These are phyloP conservation scores for Crithidia acanthocephali DNA, from an alignment of 208 protist genomes.

Conservation along the genomic window DNA sequence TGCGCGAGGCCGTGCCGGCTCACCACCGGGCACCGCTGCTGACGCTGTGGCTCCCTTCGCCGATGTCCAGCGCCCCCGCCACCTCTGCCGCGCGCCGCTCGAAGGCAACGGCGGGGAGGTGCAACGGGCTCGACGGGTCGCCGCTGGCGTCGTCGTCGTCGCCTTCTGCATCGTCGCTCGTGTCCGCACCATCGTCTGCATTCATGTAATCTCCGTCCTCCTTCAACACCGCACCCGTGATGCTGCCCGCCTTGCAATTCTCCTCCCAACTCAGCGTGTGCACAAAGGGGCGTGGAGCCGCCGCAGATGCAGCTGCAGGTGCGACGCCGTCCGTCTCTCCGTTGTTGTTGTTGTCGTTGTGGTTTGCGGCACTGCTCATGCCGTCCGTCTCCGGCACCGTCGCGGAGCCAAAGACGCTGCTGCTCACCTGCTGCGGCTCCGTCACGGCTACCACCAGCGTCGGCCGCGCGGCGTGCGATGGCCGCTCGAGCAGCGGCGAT, in stretches of 20 bases:
- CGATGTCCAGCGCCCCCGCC: conserved; percentile 21
- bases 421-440: background rate
- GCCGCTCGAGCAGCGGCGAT: background rate
- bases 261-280: background rate
- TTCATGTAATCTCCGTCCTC: conserved; percentile 1
- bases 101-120: conserved; percentile 33
- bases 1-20: too few relatives aligned
- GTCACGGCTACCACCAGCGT: background rate
- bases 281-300: background rate
- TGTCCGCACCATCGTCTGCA: background rate
- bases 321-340: background rate
- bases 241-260: background rate
- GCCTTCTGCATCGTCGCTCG: background rate
- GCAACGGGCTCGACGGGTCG: conserved; percentile 21
- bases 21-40: too few relatives aligned
- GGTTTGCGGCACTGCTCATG: background rate
- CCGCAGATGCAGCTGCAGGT: background rate
- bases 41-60: conserved; percentile 9
- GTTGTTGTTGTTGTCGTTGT: background rate
- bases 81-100: conserved; percentile 13
- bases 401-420: background rate
- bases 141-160: background rate
- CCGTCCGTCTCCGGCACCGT: background rate
- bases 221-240: background rate
- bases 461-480: background rate